A percentile compares a stretch with the other conserved stretches of the same genome.
Conservation (phyloP, 2,329 filamentous ascomycete species). For the Raffaelea albimanens region DNA sequence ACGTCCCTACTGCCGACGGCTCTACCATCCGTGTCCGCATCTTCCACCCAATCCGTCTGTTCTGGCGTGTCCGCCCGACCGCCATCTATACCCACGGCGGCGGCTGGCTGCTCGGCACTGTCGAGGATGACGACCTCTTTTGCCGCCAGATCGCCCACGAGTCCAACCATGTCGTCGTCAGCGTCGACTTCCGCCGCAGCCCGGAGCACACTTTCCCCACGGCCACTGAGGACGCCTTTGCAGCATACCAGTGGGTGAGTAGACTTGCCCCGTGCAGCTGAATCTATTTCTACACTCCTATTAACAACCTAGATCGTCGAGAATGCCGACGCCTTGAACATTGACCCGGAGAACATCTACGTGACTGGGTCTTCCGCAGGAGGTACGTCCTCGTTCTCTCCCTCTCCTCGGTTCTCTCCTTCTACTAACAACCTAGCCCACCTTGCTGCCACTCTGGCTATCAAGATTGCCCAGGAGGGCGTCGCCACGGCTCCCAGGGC, state of each 20-base stretch:
- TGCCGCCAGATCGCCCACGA: not conserved
- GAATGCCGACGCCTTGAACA: not conserved
- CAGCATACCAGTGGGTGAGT: not conserved
- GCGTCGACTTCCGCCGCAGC: slow-evolving; percentile 18
- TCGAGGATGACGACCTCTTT: slow-evolving; percentile 28
- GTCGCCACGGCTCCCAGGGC: not conserved
- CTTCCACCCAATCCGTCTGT: not conserved
- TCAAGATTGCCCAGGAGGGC: not conserved
- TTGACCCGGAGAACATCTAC: not conserved
- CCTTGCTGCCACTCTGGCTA: not conserved
- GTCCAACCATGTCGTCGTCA: slow-evolving; percentile 14
- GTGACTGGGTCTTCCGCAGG: not conserved
- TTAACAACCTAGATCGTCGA: not conserved
- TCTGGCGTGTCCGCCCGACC: not conserved
- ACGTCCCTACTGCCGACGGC: not conserved
- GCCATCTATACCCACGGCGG: slow-evolving; percentile 47
- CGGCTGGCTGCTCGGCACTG: slow-evolving; percentile 48
- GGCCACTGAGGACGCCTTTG: slow-evolving; percentile 1
- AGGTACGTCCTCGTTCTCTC: too few relatives aligned
- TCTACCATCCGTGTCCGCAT: not conserved
- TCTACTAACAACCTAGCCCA: too few relatives aligned
- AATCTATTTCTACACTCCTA: not conserved
- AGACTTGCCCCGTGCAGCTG: too few relatives aligned
- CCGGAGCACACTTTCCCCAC: slow-evolving; percentile 13
- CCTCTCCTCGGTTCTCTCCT: too few relatives aligned